These are phyloP conservation scores for Chlamydomonas applanata DNA, from an alignment of 139 green algal genomes.

Conservation along the genomic window DNA sequence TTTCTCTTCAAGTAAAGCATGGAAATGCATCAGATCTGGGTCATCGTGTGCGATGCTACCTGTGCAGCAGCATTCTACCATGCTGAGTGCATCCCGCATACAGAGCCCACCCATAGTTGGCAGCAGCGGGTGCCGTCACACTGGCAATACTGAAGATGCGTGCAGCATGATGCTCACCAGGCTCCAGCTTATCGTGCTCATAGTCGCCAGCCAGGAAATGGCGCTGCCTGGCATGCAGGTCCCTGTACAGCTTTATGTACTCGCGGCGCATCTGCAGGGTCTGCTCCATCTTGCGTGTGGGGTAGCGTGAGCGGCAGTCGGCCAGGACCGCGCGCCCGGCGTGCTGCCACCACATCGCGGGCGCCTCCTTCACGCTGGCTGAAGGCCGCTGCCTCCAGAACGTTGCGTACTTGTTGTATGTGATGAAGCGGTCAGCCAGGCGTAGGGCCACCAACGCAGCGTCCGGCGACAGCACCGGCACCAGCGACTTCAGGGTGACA, in stretches of 20 bases:
- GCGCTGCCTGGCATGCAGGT: background rate
- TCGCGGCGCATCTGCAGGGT: slow-evolving; percentile 9
- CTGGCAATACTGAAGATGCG: background rate
- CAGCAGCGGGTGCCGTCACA: too few relatives aligned
- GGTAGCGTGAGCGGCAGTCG: slow-evolving; percentile 41
- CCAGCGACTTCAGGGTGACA: slow-evolving; percentile 21
- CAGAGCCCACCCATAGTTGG: too few relatives aligned
- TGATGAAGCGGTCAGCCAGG: slow-evolving; percentile 20
- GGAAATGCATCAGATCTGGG: background rate
- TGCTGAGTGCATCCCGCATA: too few relatives aligned
- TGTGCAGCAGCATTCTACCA: too few relatives aligned
- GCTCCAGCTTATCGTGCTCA: background rate
- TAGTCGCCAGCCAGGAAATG: background rate
- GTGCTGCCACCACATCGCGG: slow-evolving; percentile 50
- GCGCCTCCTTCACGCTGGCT: background rate
- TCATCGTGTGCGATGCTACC: too few relatives aligned
- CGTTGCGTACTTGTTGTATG: slow-evolving; percentile 24
- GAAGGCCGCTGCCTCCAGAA: slow-evolving; percentile 23
- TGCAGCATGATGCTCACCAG: background rate
- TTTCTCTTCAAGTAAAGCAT: background rate
- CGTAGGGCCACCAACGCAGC: slow-evolving; percentile 15
- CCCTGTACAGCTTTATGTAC: slow-evolving; percentile 1
- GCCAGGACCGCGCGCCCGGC: slow-evolving; percentile 30
- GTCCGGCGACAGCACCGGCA: slow-evolving; percentile 22
- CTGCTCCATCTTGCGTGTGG: slow-evolving; percentile 19